Evolutionary conservation across 306 rosid genomes (phyloP), one percentile per base, ranked within the genome.

Genomic region (Cucumis melo): DNA sequence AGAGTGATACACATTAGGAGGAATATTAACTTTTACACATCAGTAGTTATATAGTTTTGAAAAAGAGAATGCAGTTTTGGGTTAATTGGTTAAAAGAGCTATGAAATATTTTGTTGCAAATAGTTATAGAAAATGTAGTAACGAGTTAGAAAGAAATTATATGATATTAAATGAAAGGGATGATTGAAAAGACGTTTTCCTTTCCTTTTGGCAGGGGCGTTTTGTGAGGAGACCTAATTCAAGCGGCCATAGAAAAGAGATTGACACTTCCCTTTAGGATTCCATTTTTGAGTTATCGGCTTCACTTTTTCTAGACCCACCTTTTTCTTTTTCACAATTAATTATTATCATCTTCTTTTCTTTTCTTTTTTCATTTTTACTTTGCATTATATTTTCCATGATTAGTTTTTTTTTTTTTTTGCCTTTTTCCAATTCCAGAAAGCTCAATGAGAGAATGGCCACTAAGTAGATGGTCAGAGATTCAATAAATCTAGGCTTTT

Each of bases 201-300:
- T 61, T 61, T n/a, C 5, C 42, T 36, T 64, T 36, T 64, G 72
- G 82, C 95, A 93, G 98, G 96, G 98, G 11, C 86, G 93, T 62
- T 93, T 93, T 86, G 97, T 93, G 76, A 87, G 87, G 84, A 91
- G 96, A 83, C 85, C 88, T 53, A 87, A 86, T 82, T 83, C 81
- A 61, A 86, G 89, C 87, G 57, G 77, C 73, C 3, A 32, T 32
- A 32, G 78, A 76, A 21, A 84, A 83, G 44, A 80, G 87, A 80
- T 62, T 46, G 4, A 67, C 29, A 8, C 0, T 20, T 5, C 11
- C n/a, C 34, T 66, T 66, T 64, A 38, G 50, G 72, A 10, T 41
- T 41, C 19, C 12, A 0, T 21, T 41, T 19, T 44, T 41, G 21
- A 44, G 56, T 68, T 67, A 54, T 41, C 74, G 20, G 5, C 54